A percentile compares a stretch with the other conserved stretches of the same genome.
Conservation (phyloP, 495 filamentous ascomycete species). For the Clohesyomyces aquaticus region DNA sequence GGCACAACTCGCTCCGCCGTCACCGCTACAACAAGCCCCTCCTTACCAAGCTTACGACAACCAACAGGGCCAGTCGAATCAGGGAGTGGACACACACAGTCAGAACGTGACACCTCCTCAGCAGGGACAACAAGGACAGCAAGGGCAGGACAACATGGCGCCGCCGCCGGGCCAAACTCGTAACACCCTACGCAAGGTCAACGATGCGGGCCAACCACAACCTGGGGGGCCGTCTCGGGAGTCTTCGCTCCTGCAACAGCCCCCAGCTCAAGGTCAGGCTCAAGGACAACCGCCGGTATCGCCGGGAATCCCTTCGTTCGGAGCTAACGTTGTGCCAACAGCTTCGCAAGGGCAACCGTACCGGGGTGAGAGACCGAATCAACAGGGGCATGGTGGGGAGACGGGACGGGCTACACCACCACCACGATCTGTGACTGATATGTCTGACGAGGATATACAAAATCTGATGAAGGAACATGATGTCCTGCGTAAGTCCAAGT, state of each 20-base stretch:
- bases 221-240: slow-evolving; percentile 37
- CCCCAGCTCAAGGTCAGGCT: slow-evolving; percentile 38
- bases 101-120: slow-evolving; percentile 26
- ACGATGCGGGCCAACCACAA: slow-evolving; percentile 23
- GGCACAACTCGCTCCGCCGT: slow-evolving; percentile 36
- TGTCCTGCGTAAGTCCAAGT: slow-evolving; percentile 45
- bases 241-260: slow-evolving; percentile 37
- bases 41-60: slow-evolving; percentile 39
- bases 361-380: slow-evolving; percentile 34
- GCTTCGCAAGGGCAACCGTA: slow-evolving; percentile 43
- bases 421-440: slow-evolving; percentile 42
- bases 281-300: slow-evolving; percentile 37
- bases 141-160: slow-evolving; percentile 35
- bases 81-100: slow-evolving; percentile 9
- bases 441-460: slow-evolving; percentile 48
- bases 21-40: slow-evolving; percentile 28
- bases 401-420: slow-evolving; percentile 46
- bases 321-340: slow-evolving; percentile 46
- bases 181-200: slow-evolving; percentile 39
- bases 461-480: slow-evolving; percentile 49
- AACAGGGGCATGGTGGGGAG: slow-evolving; percentile 40
- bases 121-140: slow-evolving; percentile 15
- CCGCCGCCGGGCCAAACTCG: slow-evolving; percentile 17
- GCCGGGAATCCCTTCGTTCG: slow-evolving; percentile 44
- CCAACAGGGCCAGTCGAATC: slow-evolving; percentile 29